A percentile compares a stretch with the other conserved stretches of the same genome.
phyloP scores from a whole-genome alignment of 768 basidiomycete species.

The Lactarius quietus region DNA sequence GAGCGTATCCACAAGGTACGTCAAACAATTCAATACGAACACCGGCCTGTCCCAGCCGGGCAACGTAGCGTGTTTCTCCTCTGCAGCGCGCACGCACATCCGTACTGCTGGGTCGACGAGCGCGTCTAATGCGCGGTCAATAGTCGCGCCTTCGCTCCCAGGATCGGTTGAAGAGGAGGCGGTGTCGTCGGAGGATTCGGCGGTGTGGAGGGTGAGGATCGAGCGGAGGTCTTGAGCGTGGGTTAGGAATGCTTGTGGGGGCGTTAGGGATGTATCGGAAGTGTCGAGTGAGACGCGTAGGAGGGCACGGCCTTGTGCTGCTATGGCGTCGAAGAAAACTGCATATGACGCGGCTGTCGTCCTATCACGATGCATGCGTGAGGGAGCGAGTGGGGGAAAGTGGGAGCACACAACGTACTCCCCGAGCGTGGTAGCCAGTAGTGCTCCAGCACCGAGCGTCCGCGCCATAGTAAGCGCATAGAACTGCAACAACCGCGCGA shows the following conservation, averaged over 20 bases:
- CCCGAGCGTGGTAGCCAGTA: slow-evolving; percentile 71
- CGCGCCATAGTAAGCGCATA: slow-evolving; percentile 90
- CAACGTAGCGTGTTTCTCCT: slow-evolving; percentile 49
- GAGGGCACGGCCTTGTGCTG: slow-evolving; percentile 72
- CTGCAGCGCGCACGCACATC: slow-evolving; percentile 65
- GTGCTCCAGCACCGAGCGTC: slow-evolving; percentile 79
- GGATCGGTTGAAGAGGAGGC: too few relatives aligned
- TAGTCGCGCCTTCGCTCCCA: slow-evolving; percentile 36
- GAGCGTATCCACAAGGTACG: slow-evolving; percentile 72
- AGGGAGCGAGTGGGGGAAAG: too few relatives aligned
- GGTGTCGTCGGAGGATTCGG: slow-evolving; percentile 30
- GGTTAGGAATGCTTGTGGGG: slow-evolving; percentile 78
- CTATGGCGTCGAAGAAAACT: slow-evolving; percentile 85
- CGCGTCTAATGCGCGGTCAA: slow-evolving; percentile 70
- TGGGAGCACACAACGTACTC: too few relatives aligned
- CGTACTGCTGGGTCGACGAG: slow-evolving; percentile 82
- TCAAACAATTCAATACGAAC: slow-evolving; percentile 83
- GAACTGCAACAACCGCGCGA: slow-evolving; percentile 93
- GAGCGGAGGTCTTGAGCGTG: slow-evolving; percentile 81
- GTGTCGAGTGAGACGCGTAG: slow-evolving; percentile 52
- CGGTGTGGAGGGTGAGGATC: slow-evolving; percentile 61
- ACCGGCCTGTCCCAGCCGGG: slow-evolving; percentile 72
- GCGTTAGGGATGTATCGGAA: slow-evolving; percentile 66
- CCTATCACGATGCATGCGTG: slow-evolving; percentile 44
- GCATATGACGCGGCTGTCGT: slow-evolving; percentile 78